A percentile compares a stretch with the other conserved stretches of the same genome.
phyloP scores from a whole-genome alignment of 352 stramenopile species.

The Globisporangium irregulare region DNA sequence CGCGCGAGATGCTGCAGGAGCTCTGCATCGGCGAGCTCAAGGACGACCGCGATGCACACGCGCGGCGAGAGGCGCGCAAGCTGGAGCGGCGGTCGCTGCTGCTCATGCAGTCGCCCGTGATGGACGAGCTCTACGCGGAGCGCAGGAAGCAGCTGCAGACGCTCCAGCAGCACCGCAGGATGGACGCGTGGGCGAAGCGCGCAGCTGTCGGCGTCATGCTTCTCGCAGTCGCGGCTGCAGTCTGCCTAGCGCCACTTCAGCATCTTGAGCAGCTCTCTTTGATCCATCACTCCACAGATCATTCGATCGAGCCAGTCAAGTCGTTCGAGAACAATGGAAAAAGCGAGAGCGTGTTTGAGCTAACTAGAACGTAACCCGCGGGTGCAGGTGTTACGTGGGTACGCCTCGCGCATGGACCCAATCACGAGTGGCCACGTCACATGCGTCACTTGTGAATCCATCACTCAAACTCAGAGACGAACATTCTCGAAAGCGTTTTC shows the following conservation, averaged over 20 bases:
- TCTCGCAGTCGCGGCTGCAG: neutral
- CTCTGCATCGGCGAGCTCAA: slow-evolving; percentile 84
- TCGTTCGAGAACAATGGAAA: neutral
- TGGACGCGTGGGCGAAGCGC: neutral
- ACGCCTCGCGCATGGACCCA: neutral
- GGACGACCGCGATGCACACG: slow-evolving; percentile 20
- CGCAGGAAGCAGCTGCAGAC: neutral
- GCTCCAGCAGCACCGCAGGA: neutral
- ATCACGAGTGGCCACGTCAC: slow-evolving; percentile 1
- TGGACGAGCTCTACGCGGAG: slow-evolving; percentile 1
- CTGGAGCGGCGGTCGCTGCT: slow-evolving; percentile 29
- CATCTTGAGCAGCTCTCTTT: neutral
- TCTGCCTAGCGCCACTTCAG: neutral
- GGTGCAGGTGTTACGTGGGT: neutral
- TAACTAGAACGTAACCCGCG: neutral
- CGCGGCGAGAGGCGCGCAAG: slow-evolving; percentile 17
- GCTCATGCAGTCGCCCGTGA: slow-evolving; percentile 17
- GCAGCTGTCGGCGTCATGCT: neutral
- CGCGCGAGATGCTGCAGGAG: slow-evolving; percentile 84
- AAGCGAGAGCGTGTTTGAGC: neutral
- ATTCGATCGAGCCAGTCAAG: neutral
- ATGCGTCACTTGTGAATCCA: neutral
- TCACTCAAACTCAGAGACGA: neutral
- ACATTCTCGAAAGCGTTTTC: neutral
- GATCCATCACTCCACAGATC: neutral